Evolutionary conservation across 805 yeast species (phyloP), one percentile per base, ranked within the genome.

Genomic region (Torulaspora microellipsoides): DNA sequence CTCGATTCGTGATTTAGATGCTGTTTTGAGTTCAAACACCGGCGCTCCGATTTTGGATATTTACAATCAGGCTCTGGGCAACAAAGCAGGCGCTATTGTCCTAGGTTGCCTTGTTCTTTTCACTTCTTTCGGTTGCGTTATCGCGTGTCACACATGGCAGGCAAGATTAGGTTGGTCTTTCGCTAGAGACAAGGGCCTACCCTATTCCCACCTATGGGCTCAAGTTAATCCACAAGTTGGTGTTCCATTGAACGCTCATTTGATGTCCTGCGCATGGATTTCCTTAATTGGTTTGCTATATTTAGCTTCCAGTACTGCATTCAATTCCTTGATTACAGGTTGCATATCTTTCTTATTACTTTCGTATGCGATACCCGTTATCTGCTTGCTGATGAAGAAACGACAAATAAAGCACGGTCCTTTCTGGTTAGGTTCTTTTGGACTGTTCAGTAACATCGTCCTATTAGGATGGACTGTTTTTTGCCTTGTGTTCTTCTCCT

Each of bases 111-210:
- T 80, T 51, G 68, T 81, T 34, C 60, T 80, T 25, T 63, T 76
- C 36, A 77, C 85, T 8, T 81, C 83, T 10, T 65, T 77, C 47
- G 83, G 83, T 40, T 77, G 85, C 62, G 77, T 76, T 48, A 76
- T 80, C 57, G 75, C 83, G 6, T 76, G 81, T 27, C 84, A 80
- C 51, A 80, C 86, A 4, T 81, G 86, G 85, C 84, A 79, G 54
- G 80, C 85, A 31, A 71, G 89, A 54, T 67, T 80, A 47, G 73
- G 83, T 49, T 83, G 86, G 85, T 80, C 88, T 2, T 81, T 82
- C 56, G 72, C 87, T 5, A 73, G 88, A 65, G 87, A 83, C 60
- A 73, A 77, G 38, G 89, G 86, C 20, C 66, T 83, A 45, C 85
- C 85, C 23, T 77, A 72, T 30, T 77, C 83, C 7, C 66, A 63